phyloP scores from a whole-genome alignment of 2,329 filamentous ascomycete genomes.

The Parafenestella ontariensis region DNA sequence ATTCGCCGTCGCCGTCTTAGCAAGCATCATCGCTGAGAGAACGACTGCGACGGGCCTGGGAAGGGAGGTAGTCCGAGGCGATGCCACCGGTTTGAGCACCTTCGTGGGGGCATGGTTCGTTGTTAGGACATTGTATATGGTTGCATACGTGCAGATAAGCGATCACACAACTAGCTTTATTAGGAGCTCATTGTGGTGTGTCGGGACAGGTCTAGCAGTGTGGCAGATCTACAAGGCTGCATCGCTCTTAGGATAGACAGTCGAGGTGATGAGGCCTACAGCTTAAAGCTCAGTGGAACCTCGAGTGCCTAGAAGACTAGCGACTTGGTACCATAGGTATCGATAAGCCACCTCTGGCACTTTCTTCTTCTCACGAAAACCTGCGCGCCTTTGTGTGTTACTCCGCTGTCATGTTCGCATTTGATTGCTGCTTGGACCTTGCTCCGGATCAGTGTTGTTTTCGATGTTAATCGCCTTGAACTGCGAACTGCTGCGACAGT shows the following conservation, averaged over 20 bases:
- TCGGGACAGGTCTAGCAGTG: slow-evolving; percentile 16
- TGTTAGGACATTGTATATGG: slow-evolving; percentile 24
- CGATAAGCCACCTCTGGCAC: background rate
- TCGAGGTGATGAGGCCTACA: background rate
- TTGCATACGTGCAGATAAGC: slow-evolving; percentile 28
- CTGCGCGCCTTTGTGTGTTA: no score
- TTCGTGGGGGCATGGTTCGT: slow-evolving; percentile 28
- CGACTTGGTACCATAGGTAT: background rate
- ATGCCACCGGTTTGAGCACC: slow-evolving; percentile 29
- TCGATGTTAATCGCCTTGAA: no score
- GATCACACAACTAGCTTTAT: slow-evolving; percentile 28
- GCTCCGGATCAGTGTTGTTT: no score
- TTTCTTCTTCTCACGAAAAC: no score
- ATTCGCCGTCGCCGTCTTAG: slow-evolving; percentile 31
- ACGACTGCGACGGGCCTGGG: slow-evolving; percentile 21
- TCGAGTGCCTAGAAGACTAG: background rate
- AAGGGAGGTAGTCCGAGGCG: slow-evolving; percentile 10
- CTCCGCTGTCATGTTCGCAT: no score
- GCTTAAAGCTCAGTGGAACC: background rate
- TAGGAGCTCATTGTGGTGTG: slow-evolving; percentile 23
- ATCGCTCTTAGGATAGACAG: slow-evolving; percentile 18
- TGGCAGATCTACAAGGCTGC: slow-evolving; percentile 37
- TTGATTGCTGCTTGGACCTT: no score
- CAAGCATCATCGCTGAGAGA: slow-evolving; percentile 33
- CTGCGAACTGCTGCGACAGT: no score